Evolutionary conservation across 2,329 filamentous ascomycete genomes (phyloP), one percentile per base, ranked within the genome.

Genomic region (Fonsecaea multimorphosa): DNA sequence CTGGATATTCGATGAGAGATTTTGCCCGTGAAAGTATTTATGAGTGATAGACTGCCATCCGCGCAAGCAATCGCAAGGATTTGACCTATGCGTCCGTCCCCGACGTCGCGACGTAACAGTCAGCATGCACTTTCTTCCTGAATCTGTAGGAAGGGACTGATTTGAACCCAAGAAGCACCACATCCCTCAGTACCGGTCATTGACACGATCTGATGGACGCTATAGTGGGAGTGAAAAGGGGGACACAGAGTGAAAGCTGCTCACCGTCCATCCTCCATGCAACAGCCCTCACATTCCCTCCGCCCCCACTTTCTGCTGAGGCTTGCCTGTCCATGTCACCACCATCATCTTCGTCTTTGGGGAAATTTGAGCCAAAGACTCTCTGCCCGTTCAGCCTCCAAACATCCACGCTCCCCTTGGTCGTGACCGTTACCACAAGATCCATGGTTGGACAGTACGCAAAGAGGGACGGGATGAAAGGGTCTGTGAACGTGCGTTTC

Each of bases 361-460:
- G 68, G 68, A 75, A 68, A 62, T 67, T 58, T n/a, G 79, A 77
- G 19, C 84, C 84, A 73, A 89, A 89, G 1, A 89, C 87, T 57
- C 82, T 77, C 72, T 97, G 92, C 1, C 89, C 90, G 67, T 90
- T 91, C 16, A 93, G 85, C 56, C 94, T 86, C 78, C 90, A 93
- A 51, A 97, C 87, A 70, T 90, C 84, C 19, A 97, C 81, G n/a
- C 14, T 51, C n/a, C 59, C 64, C 22, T 62, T 62, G 56, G 14
- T 22, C 49, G 66, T 66, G 24, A 82, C 81, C n/a, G 83, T 85
- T 12, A 91, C 90, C 12, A 93, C 83, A 53, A 98, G 83, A 78
- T 97, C 92, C 81, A 96, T 91, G 8, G 89, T 90, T 16, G 93
- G 92, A 77, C 92, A 96, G 77, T 91, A 92, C 29, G 88, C 58